phyloP scores from a whole-genome alignment of 2,329 filamentous ascomycete species.

The Aspergillus phoenicis region DNA sequence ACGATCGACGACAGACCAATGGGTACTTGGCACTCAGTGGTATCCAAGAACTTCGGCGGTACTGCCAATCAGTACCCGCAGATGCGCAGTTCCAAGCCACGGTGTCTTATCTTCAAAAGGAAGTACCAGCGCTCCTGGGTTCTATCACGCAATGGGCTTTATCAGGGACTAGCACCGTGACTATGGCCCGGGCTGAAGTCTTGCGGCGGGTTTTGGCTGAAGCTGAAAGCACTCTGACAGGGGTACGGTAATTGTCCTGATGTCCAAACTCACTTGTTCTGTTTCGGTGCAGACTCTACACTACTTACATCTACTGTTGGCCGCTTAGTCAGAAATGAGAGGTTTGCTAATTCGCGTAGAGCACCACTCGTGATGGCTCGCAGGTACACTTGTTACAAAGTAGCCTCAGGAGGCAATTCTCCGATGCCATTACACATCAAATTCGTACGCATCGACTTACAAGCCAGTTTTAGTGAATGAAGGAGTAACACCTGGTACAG shows the following conservation, averaged over 20 bases:
- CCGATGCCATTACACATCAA: not conserved
- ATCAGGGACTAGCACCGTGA: constrained; percentile 16
- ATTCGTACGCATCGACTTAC: constrained; percentile 11
- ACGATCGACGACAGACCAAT: not conserved
- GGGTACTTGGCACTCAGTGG: constrained; percentile 24
- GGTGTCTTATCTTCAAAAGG: constrained; percentile 15
- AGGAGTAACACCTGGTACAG: not conserved
- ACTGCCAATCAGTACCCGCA: constrained; percentile 26
- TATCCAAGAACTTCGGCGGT: constrained; percentile 23
- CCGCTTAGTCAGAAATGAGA: not conserved
- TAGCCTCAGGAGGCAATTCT: constrained; percentile 7
- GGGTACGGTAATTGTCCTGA: constrained; percentile 9
- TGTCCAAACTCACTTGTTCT: not conserved
- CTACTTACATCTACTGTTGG: too few relatives aligned
- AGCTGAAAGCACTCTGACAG: constrained; percentile 9
- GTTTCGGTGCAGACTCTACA: too few relatives aligned
- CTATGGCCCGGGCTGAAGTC: constrained; percentile 16
- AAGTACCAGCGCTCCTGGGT: constrained; percentile 19
- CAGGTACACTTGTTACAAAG: not conserved
- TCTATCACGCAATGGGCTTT: constrained; percentile 23
- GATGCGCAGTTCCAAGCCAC: constrained; percentile 19
- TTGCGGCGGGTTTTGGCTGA: constrained; percentile 16
- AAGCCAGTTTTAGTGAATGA: too few relatives aligned
- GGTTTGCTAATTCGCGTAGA: constrained; percentile 8
- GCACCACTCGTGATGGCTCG: not conserved